Percentiles rank a stretch among this genome's conserved stretches.
Evolutionary conservation across 1,139 yeast genomes (phyloP).

Genomic region (Hyphopichia khmerensis): DNA sequence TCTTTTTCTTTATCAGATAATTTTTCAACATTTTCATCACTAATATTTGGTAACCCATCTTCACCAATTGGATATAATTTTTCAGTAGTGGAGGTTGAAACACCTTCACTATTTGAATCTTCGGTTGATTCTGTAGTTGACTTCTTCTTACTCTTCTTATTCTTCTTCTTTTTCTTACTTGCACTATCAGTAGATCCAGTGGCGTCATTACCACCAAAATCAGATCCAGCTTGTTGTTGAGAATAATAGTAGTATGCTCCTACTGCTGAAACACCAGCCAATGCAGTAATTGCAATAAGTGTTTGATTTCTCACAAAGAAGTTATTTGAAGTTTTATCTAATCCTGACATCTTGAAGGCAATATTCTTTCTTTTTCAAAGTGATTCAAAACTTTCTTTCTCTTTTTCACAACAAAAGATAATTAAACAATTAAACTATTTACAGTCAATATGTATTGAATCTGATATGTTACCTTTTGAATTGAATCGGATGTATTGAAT

Average conservation of each 20-base stretch:
- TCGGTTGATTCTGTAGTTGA: conserved; percentile 14
- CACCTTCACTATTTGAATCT: conserved; percentile 4
- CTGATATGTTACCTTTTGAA: background rate
- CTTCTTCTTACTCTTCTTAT: conserved; percentile 29
- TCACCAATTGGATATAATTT: conserved; percentile 46
- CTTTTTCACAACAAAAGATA: background rate
- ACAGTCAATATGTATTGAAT: background rate
- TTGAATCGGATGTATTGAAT: background rate
- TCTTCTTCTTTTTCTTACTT: conserved; percentile 34
- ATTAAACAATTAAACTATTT: background rate
- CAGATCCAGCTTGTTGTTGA: conserved; percentile 21
- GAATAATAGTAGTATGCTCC: conserved; percentile 58
- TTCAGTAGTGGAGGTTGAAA: conserved; percentile 11
- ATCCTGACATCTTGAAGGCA: conserved; percentile 10
- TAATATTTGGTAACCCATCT: conserved; percentile 57
- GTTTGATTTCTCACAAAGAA: conserved; percentile 59
- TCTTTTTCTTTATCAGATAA: conserved; percentile 58
- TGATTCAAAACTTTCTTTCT: background rate
- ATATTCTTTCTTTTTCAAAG: background rate
- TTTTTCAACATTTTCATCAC: conserved; percentile 43
- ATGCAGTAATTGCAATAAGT: conserved; percentile 57
- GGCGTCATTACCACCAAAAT: conserved; percentile 6
- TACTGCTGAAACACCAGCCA: conserved; percentile 61
- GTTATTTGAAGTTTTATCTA: conserved; percentile 12
- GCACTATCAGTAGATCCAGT: conserved; percentile 12